phyloP scores from a whole-genome alignment of 352 stramenopile genomes.

The Globisporangium ultimum region DNA sequence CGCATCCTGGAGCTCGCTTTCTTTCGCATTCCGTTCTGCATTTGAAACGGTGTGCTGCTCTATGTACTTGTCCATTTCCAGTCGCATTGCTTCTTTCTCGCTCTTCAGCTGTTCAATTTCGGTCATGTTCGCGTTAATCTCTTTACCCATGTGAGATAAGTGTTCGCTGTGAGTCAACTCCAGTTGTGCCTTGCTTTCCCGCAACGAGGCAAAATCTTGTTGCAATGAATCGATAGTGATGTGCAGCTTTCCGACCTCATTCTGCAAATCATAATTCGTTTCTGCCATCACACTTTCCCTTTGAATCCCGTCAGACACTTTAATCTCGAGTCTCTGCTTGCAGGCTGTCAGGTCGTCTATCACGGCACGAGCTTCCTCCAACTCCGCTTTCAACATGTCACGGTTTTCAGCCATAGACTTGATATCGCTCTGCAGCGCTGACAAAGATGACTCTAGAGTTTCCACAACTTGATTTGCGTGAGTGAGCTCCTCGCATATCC shows the following conservation, averaged over 20 bases:
- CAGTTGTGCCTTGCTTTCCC: slow-evolving; percentile 10
- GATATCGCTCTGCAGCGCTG: neutral
- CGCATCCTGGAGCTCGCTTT: slow-evolving; percentile 3
- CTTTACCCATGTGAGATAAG: slow-evolving; percentile 30
- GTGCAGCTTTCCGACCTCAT: slow-evolving; percentile 9
- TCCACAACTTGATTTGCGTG: slow-evolving; percentile 7
- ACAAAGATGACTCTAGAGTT: neutral
- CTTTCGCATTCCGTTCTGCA: slow-evolving; percentile 24
- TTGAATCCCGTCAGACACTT: slow-evolving; percentile 13
- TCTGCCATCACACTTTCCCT: slow-evolving; percentile 17
- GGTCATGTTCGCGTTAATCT: slow-evolving; percentile 34
- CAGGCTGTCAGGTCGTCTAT: neutral
- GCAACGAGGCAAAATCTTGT: neutral
- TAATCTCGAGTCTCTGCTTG: slow-evolving; percentile 6
- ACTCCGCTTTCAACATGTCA: neutral
- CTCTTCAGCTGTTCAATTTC: slow-evolving; percentile 32
- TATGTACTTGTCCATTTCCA: slow-evolving; percentile 11
- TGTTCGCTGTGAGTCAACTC: slow-evolving; percentile 16
- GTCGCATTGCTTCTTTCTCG: slow-evolving; percentile 3
- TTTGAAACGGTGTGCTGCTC: slow-evolving; percentile 32
- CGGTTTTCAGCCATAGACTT: neutral
- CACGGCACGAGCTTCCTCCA: neutral
- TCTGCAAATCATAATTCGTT: slow-evolving; percentile 6
- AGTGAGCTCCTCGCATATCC: slow-evolving; percentile 6
- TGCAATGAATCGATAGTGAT: neutral